Percentiles rank a stretch among this genome's conserved stretches.
Evolutionary conservation across 345 rosid genomes (phyloP).

Genomic region (Rhodamnia rubescens): DNA sequence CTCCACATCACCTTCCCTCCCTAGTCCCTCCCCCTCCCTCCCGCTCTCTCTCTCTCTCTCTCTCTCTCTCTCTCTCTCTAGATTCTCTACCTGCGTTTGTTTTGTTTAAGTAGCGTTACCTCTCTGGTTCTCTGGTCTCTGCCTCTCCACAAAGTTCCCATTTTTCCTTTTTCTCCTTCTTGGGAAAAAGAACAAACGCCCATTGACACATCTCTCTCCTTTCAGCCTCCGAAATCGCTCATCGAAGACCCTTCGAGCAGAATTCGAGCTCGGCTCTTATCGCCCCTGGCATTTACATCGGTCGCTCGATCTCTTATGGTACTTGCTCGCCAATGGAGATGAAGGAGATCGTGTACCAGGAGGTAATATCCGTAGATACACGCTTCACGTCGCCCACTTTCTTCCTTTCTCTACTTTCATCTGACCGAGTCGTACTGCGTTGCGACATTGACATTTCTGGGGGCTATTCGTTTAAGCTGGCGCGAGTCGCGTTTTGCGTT

Average conservation of each 20-base stretch:
- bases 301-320: not conserved
- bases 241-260: not conserved
- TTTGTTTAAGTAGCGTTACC: not conserved
- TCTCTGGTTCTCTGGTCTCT: too few species aligned
- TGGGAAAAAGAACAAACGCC: not conserved
- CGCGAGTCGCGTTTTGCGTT: not conserved
- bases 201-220: not conserved
- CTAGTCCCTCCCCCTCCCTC: too few species aligned
- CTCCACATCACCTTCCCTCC: not conserved
- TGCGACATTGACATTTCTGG: not conserved
- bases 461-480: not conserved
- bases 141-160: not conserved
- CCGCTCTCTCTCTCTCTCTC: not conserved
- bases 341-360: slow-evolving; percentile 36
- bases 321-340: not conserved
- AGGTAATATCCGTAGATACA: slow-evolving; percentile 13
- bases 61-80: not conserved
- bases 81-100: not conserved
- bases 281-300: not conserved
- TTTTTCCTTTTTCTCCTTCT: not conserved
- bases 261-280: not conserved
- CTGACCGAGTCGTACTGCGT: not conserved
- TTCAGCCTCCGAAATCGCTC: not conserved
- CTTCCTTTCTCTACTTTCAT: not conserved
- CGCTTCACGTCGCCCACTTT: not conserved